phyloP scores from a whole-genome alignment of 768 basidiomycete species.

The Tulasnella calospora region DNA sequence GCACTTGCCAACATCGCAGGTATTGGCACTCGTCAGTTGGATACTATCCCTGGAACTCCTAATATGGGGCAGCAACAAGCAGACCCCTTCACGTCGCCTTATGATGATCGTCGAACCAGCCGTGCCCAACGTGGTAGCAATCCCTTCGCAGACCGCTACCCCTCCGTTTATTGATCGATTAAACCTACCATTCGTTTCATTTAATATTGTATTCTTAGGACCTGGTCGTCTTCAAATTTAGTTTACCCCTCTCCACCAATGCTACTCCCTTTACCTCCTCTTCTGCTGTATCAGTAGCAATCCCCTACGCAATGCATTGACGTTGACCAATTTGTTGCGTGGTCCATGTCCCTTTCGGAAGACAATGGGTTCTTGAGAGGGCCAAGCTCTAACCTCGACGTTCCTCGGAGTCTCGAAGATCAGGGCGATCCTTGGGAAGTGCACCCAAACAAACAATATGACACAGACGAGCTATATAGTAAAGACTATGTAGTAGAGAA shows the following conservation, averaged over 20 bases:
- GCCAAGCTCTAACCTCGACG: not conserved
- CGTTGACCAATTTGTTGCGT: not conserved
- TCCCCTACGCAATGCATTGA: not conserved
- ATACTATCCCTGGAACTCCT: not conserved
- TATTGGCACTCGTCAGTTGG: not conserved
- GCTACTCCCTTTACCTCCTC: not conserved
- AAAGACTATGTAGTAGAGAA: not conserved
- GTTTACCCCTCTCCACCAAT: not conserved
- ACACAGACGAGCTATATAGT: not conserved
- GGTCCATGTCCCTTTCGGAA: not conserved
- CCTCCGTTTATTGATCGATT: not conserved
- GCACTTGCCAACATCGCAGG: slow-evolving; percentile 8
- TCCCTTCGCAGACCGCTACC: not conserved
- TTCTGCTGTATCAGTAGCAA: not conserved
- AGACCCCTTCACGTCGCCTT: slow-evolving; percentile 12
- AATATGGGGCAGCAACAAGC: not conserved
- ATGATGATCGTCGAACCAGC: slow-evolving; percentile 4
- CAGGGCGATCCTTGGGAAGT: too few relatives aligned
- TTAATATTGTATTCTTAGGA: slow-evolving; percentile 8
- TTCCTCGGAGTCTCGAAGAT: not conserved
- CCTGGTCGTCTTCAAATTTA: not conserved
- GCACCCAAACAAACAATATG: not conserved
- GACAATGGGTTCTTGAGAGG: not conserved
- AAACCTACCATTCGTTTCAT: not conserved
- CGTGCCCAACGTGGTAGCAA: not conserved